Percentiles rank a stretch among this genome's conserved stretches.
phyloP scores from a whole-genome alignment of 2,329 filamentous ascomycete species.

The Trichothecium roseum region DNA sequence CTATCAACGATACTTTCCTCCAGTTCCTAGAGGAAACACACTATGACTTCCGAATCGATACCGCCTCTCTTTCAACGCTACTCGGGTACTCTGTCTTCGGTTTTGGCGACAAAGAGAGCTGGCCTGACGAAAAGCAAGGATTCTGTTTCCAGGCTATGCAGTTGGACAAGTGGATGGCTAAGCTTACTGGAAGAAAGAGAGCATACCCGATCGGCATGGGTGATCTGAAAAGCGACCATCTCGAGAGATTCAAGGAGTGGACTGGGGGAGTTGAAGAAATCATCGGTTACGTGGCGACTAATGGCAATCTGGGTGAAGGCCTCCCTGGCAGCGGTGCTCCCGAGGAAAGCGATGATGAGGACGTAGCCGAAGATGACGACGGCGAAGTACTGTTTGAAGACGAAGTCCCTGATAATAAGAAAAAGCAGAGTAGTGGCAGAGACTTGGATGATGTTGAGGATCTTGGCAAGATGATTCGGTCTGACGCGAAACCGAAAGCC shows the following conservation, averaged over 20 bases:
- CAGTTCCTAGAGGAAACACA: conserved; percentile 86
- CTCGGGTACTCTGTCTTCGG: conserved; percentile 91
- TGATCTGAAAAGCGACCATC: conserved; percentile 68
- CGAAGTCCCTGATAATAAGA: conserved; percentile 32
- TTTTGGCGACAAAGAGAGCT: conserved; percentile 82
- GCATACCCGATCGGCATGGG: conserved; percentile 84
- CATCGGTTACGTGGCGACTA: conserved; percentile 51
- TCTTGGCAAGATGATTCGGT: conserved; percentile 55
- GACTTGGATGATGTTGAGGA: conserved; percentile 76
- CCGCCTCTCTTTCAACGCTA: conserved; percentile 64
- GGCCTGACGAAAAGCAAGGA: conserved; percentile 82
- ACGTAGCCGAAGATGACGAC: conserved; percentile 47
- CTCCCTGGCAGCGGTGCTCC: conserved; percentile 74
- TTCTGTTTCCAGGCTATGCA: conserved; percentile 91
- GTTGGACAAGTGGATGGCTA: conserved; percentile 95
- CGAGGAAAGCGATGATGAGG: conserved; percentile 74
- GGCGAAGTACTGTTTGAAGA: conserved; percentile 36
- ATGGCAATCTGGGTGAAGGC: conserved; percentile 49
- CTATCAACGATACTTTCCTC: conserved; percentile 77
- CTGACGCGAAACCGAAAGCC: conserved; percentile 19
- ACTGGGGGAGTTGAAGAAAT: conserved; percentile 61
- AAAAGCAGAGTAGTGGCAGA: conserved; percentile 19
- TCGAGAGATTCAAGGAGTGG: conserved; percentile 66
- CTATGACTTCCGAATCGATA: conserved; percentile 94
- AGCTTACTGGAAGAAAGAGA: conserved; percentile 73